These are phyloP conservation scores for Emiliania huxleyi DNA, from an alignment of 78 protist genomes.

Conservation along the genomic window DNA sequence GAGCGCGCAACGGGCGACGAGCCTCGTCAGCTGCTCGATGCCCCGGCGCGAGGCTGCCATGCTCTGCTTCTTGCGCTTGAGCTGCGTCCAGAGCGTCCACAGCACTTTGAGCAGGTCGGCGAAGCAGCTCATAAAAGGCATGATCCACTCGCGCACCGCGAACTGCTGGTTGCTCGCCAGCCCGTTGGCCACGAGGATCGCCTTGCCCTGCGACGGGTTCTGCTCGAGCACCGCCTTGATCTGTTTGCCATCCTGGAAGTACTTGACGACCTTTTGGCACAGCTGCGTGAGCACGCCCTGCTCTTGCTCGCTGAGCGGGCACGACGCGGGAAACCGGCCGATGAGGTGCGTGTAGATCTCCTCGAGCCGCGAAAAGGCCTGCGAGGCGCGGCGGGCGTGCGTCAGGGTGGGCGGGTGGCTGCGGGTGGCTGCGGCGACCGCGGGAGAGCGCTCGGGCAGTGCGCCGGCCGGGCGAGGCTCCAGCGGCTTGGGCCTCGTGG, in stretches of 20 bases:
- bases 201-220: neutral
- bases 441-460: no score
- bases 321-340: neutral
- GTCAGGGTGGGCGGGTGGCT: no score
- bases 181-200: neutral
- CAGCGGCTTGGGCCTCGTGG: no score
- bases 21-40: neutral
- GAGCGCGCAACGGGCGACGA: neutral
- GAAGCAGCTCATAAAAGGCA: neutral
- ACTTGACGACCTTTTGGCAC: neutral
- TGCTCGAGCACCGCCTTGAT: neutral
- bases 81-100: neutral
- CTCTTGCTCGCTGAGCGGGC: neutral
- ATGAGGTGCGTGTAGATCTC: neutral
- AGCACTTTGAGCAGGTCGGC: neutral
- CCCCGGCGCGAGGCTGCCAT: neutral
- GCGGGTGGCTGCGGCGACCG: no score
- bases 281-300: neutral
- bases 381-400: no score
- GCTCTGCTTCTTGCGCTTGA: neutral
- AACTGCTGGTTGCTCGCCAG: neutral
- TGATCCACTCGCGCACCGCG: neutral
- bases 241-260: neutral
- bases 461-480: no score
- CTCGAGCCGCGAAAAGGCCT: neutral